Evolutionary conservation across 164 flowering plant species (phyloP).

Genomic region (Buxus sempervirens): DNA sequence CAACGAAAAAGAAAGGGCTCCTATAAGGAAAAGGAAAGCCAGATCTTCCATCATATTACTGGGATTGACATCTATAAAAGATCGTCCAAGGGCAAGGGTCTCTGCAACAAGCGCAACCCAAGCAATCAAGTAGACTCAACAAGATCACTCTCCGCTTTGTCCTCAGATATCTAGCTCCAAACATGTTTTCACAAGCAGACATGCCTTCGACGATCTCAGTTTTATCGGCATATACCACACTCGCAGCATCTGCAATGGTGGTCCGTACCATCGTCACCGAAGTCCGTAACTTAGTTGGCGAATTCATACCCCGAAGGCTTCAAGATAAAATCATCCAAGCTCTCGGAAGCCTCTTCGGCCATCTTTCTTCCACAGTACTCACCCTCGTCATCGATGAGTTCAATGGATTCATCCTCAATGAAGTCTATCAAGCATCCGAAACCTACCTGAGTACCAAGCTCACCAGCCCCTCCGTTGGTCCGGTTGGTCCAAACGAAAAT

Average conservation of each 20-base stretch:
- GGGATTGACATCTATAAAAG: too few relatives aligned
- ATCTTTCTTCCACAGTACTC: slow-evolving; percentile 33
- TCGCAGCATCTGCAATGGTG: slow-evolving; percentile 44
- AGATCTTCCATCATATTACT: too few relatives aligned
- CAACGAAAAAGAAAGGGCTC: too few relatives aligned
- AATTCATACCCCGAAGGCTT: slow-evolving; percentile 38
- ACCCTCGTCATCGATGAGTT: slow-evolving; percentile 35
- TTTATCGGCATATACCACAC: slow-evolving; percentile 40
- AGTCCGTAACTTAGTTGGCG: slow-evolving; percentile 10
- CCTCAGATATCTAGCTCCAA: neutral
- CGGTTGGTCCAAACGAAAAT: too few relatives aligned
- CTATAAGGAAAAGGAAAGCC: too few relatives aligned
- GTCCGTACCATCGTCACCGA: slow-evolving; percentile 25
- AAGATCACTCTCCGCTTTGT: too few relatives aligned
- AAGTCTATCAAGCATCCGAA: slow-evolving; percentile 34
- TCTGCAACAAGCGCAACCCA: too few relatives aligned
- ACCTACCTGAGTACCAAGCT: slow-evolving; percentile 34
- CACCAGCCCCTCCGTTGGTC: slow-evolving; percentile 22
- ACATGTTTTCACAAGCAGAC: neutral
- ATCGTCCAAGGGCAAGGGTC: too few relatives aligned
- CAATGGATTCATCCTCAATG: slow-evolving; percentile 40
- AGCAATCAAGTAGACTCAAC: too few relatives aligned
- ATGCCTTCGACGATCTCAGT: slow-evolving; percentile 29
- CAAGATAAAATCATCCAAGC: slow-evolving; percentile 23
- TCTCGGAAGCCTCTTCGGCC: slow-evolving; percentile 20